These are phyloP conservation scores for Eutrema japonicum DNA, from an alignment of 345 rosid species.

Conservation along the genomic window DNA sequence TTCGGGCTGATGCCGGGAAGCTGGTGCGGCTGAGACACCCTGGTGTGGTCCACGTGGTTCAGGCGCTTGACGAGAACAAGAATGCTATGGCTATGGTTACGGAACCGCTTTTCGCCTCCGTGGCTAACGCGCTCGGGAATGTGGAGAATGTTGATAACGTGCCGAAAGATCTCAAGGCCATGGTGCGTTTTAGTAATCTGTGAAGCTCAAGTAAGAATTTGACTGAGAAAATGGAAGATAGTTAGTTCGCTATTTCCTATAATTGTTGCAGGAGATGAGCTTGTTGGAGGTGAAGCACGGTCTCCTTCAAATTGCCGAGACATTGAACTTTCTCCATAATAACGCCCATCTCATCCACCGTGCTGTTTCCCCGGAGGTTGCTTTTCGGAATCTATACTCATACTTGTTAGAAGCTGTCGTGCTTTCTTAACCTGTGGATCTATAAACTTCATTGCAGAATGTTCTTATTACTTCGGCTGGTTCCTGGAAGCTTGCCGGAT, in stretches of 20 bases:
- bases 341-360: constrained; percentile 85
- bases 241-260: background rate
- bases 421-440: constrained; percentile 23
- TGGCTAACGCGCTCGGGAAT: constrained; percentile 78
- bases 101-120: constrained; percentile 87
- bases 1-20: constrained; percentile 79
- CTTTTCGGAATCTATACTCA: background rate
- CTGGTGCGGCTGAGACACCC: constrained; percentile 89
- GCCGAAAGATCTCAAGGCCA: constrained; percentile 77
- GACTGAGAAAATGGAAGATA: constrained; percentile 1
- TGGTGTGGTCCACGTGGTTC: constrained; percentile 92
- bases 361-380: constrained; percentile 88
- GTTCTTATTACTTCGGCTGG: constrained; percentile 83
- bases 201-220: background rate
- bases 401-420: constrained; percentile 1
- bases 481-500: constrained; percentile 98
- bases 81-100: constrained; percentile 97
- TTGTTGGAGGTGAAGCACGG: constrained; percentile 97
- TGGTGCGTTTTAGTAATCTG: constrained; percentile 52
- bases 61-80: constrained; percentile 95
- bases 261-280: constrained; percentile 76
- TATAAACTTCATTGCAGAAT: constrained; percentile 57
- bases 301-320: constrained; percentile 82
- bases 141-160: constrained; percentile 70
- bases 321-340: constrained; percentile 89